Base-by-base conservation (phyloP, 148 eudicot species). In the Silene conica region DNA sequence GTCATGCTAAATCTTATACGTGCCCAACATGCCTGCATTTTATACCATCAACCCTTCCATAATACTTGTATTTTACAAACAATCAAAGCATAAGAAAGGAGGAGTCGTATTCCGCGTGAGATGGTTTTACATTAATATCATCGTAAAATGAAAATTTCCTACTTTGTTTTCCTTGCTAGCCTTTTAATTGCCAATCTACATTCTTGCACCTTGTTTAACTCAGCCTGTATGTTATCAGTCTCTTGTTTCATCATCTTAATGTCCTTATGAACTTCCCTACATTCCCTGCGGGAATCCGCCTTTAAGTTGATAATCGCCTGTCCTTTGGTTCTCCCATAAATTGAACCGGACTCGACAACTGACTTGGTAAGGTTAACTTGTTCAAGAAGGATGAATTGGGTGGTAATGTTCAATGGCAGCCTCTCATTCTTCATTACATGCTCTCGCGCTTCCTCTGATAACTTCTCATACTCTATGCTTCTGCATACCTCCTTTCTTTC, bases 401-500 rank as follows among this genome's bases (percentile, higher is more conserved):
- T 68, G 25, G 28, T 76, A 7, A 79, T 71, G 56, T 79, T 79
- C 60, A 67, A 2, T 41, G 88, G 83, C 67, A 85, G 55, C 56
- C 88, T 71, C 16, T 85, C 84, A 67, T 83, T 85, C 79, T 69
- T 83, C 81, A 74, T 73, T 23, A 76, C 84, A 56, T 85, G 88
- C 63, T 75, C 68, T 4, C 84, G 82, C 20, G 84, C 88, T 76
- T 85, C 85, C 64, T 82, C 80, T 50, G 88, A 85, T 56, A 85
- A 62, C 71, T 82, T 85, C 14, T 80, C 80, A 82, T 83, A 81
- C 23, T 83, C 84, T 75, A 85, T 71, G 34, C 28, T 70, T 74
- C 81, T 76, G 63, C 87, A 84, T 50, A 84, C 71, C 60, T 43
- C 75, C 19, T 71, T 72, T 70, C 78, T 82, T 71, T 82, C 88